These are phyloP conservation scores for Alternaria tenuissima DNA, from an alignment of 2,329 filamentous ascomycete genomes.

Conservation along the genomic window DNA sequence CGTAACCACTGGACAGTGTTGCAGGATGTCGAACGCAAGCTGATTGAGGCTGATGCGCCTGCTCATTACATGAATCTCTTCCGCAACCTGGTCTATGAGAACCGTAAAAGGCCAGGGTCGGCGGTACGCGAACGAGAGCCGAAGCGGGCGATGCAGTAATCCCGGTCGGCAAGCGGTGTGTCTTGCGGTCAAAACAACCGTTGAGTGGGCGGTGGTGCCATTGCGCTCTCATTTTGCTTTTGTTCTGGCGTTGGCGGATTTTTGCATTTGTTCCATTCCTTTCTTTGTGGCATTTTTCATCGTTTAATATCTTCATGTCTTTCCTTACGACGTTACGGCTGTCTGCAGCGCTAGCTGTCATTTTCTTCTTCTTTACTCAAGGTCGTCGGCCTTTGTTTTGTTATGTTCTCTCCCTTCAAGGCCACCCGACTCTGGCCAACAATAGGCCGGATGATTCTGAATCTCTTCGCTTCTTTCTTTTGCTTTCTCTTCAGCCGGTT, in stretches of 20 bases:
- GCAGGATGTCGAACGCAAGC: constrained; percentile 35
- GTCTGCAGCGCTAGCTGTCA: constrained; percentile 2
- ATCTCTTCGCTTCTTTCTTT: not conserved
- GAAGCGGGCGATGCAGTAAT: constrained; percentile 41
- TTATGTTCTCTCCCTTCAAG: constrained; percentile 7
- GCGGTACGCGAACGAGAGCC: constrained; percentile 39
- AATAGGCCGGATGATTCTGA: constrained; percentile 1
- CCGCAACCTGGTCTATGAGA: constrained; percentile 39
- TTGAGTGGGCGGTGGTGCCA: not conserved
- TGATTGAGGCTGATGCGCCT: constrained; percentile 36
- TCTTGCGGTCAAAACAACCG: not conserved
- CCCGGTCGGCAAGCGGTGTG: not conserved
- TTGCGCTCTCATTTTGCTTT: constrained; percentile 10
- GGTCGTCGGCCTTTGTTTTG: constrained; percentile 1
- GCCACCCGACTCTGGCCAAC: constrained; percentile 8
- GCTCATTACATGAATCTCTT: constrained; percentile 36
- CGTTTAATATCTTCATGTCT: constrained; percentile 10
- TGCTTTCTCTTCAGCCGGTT: constrained; percentile 2
- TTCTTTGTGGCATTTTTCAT: constrained; percentile 13
- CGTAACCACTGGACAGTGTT: constrained; percentile 42
- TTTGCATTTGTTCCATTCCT: constrained; percentile 28
- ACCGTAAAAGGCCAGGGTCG: constrained; percentile 44
- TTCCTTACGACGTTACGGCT: constrained; percentile 6
- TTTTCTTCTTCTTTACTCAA: not conserved
- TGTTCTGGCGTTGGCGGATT: constrained; percentile 26